Conservation (phyloP, 2,329 filamentous ascomycete species). For the Monilinia vaccinii-corymbosi region DNA sequence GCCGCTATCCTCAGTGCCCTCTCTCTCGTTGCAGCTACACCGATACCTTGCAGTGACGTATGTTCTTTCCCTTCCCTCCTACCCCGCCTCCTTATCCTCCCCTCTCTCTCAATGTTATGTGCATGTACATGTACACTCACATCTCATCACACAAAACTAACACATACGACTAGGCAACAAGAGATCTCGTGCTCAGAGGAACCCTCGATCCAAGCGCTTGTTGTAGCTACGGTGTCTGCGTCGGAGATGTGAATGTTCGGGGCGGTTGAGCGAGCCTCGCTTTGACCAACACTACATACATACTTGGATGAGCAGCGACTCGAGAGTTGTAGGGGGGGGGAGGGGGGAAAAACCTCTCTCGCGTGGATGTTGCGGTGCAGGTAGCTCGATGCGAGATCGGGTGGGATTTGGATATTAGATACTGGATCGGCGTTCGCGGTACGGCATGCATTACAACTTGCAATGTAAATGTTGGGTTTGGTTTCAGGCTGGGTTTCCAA, state of each 20-base stretch:
- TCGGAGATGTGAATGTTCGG: background rate
- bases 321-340: background rate
- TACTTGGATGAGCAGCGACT: background rate
- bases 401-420: background rate
- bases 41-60: conserved; percentile 8
- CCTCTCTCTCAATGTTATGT: background rate
- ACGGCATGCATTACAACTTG: background rate
- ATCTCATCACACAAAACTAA: background rate
- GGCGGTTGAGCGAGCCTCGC: background rate
- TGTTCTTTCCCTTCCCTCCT: background rate
- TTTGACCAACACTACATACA: background rate
- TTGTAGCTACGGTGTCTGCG: conserved; percentile 5
- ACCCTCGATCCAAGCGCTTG: conserved; percentile 8
- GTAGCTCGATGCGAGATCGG: too few relatives aligned
- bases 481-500: background rate
- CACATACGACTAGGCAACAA: conserved; percentile 1
- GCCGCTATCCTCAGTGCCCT: background rate
- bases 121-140: background rate
- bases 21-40: conserved; percentile 4
- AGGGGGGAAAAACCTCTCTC: background rate
- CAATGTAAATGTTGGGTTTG: background rate
- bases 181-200: conserved; percentile 7
- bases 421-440: background rate
- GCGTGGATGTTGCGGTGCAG: background rate
- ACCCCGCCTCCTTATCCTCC: background rate